Evolutionary conservation across 306 rosid genomes (phyloP).

Genomic region (Ammopiptanthus mongolicus): DNA sequence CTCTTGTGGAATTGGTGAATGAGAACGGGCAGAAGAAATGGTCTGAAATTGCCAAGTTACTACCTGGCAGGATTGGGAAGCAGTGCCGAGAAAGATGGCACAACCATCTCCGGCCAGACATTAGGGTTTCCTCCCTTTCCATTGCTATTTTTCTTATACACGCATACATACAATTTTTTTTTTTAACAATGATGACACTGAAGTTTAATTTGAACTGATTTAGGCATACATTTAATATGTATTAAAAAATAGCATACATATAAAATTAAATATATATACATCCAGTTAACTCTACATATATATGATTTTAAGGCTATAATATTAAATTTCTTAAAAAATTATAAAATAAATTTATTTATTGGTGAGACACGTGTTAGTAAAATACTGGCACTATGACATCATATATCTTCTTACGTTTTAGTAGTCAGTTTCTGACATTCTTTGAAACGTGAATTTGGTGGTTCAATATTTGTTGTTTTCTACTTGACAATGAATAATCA

Average conservation of each 20-base stretch:
- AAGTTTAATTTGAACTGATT: no score
- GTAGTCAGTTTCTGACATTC: background rate
- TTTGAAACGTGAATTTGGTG: background rate
- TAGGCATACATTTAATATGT: no score
- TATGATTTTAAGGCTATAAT: background rate
- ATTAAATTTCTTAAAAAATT: background rate
- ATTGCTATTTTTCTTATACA: background rate
- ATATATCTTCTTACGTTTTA: background rate
- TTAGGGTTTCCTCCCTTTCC: slow-evolving; percentile 38
- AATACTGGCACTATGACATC: background rate
- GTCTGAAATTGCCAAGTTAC: slow-evolving; percentile 48
- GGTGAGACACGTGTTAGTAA: background rate
- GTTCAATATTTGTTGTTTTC: background rate
- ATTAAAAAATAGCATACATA: no score
- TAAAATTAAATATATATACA: no score
- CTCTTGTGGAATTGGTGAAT: slow-evolving; percentile 37
- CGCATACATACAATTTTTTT: background rate
- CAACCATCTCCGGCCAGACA: slow-evolving; percentile 69
- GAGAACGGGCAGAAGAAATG: slow-evolving; percentile 48
- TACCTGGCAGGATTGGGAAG: slow-evolving; percentile 57
- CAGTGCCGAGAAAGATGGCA: slow-evolving; percentile 86
- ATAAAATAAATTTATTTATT: background rate
- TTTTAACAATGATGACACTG: no score
- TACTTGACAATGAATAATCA: background rate
- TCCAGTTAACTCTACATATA: background rate